Percentiles rank a stretch among this genome's conserved stretches.
Conservation (phyloP, 495 filamentous ascomycete genomes). For the Physcia stellaris region DNA sequence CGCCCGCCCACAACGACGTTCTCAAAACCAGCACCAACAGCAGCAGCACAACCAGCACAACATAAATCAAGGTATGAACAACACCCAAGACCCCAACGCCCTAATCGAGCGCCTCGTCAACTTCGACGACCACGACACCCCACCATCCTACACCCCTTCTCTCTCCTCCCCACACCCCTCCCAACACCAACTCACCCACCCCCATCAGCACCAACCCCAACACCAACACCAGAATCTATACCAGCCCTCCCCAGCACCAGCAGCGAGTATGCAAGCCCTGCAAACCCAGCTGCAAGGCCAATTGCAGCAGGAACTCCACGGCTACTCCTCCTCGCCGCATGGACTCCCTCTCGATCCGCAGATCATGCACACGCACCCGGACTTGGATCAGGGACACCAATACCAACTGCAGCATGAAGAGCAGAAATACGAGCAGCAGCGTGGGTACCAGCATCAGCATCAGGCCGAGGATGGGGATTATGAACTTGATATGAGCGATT, state of each 20-base stretch:
- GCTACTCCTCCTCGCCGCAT: neutral
- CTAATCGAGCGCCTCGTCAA: slow-evolving; percentile 15
- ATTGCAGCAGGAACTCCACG: neutral
- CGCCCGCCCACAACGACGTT: neutral
- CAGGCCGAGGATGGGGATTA: neutral
- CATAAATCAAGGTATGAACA: too few relatives aligned
- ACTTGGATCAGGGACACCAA: too few relatives aligned
- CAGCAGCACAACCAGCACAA: neutral
- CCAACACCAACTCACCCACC: slow-evolving; percentile 1
- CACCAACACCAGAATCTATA: neutral
- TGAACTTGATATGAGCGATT: neutral
- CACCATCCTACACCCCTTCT: neutral
- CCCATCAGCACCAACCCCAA: neutral
- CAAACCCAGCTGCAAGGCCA: slow-evolving; percentile 7
- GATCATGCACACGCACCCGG: slow-evolving; percentile 8
- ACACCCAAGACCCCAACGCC: neutral
- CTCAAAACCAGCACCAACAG: slow-evolving; percentile 3
- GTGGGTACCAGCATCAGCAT: neutral
- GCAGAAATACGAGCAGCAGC: too few relatives aligned
- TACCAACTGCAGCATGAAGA: too few relatives aligned
- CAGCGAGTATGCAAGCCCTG: slow-evolving; percentile 10
- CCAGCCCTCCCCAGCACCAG: slow-evolving; percentile 1
- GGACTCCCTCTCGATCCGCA: slow-evolving; percentile 13
- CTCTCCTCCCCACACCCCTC: neutral
- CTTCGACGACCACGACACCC: slow-evolving; percentile 7